Conservation (phyloP, 2,329 filamentous ascomycete genomes). For the Colletotrichum liaoningense region DNA sequence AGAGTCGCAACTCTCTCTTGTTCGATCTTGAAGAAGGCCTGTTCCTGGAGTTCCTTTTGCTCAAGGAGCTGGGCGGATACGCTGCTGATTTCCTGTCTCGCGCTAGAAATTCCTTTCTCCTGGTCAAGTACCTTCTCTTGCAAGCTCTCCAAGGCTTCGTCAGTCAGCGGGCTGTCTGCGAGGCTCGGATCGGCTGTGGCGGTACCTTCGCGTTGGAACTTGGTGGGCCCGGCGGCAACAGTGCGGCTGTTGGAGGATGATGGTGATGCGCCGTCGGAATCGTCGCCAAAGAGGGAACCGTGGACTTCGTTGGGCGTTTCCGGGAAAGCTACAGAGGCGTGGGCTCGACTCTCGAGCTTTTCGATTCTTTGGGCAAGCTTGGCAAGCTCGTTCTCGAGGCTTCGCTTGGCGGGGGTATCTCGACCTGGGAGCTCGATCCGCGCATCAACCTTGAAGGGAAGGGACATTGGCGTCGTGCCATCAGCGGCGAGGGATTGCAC, state of each 20-base stretch:
- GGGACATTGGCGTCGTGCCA: constrained; percentile 50
- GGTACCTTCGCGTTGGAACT: constrained; percentile 38
- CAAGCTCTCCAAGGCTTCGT: constrained; percentile 86
- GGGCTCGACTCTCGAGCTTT: constrained; percentile 83
- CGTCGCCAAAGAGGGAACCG: constrained; percentile 72
- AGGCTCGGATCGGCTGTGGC: constrained; percentile 40
- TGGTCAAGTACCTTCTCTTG: constrained; percentile 94
- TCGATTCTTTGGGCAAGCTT: constrained; percentile 83
- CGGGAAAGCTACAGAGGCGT: constrained; percentile 72
- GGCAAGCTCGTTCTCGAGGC: constrained; percentile 84
- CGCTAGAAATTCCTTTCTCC: constrained; percentile 89
- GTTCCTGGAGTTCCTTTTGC: constrained; percentile 87
- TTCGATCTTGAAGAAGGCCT: constrained; percentile 84
- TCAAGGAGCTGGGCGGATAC: constrained; percentile 88
- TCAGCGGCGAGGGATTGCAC: constrained; percentile 63
- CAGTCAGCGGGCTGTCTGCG: constrained; percentile 46
- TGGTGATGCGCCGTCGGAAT: constrained; percentile 59
- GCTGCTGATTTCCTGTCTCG: constrained; percentile 85
- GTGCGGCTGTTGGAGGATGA: constrained; percentile 54
- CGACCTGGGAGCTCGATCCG: constrained; percentile 79
- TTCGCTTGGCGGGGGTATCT: constrained; percentile 79
- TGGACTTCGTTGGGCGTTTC: constrained; percentile 84
- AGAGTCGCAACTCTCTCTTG: constrained; percentile 88
- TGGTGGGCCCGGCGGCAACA: constrained; percentile 24
- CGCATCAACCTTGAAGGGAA: constrained; percentile 56